A percentile compares a stretch with the other conserved stretches of the same genome.
Conservation (phyloP, 768 basidiomycete genomes). For the Lactifluus subvellereus region DNA sequence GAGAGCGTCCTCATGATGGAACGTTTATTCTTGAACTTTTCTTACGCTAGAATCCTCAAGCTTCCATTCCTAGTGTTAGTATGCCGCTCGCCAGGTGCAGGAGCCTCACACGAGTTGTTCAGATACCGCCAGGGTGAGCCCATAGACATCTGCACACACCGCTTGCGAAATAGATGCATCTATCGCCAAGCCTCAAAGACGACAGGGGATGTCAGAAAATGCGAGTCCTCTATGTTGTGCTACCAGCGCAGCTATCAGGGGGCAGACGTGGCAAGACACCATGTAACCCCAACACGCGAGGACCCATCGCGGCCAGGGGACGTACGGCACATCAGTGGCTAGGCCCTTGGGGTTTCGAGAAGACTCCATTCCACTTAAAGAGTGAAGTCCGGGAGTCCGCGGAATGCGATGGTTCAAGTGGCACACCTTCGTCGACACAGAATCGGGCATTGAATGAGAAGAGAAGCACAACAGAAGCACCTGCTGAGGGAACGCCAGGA, state of each 20-base stretch:
- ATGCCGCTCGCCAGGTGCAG: background rate
- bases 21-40: background rate
- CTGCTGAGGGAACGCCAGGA: slow-evolving; percentile 9
- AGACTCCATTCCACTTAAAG: slow-evolving; percentile 5
- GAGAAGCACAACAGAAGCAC: background rate
- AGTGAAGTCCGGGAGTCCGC: slow-evolving; percentile 17
- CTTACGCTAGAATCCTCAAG: background rate
- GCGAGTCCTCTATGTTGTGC: background rate
- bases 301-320: background rate
- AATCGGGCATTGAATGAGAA: slow-evolving; percentile 18
- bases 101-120: background rate
- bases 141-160: background rate
- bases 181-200: background rate
- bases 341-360: slow-evolving; percentile 11
- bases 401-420: slow-evolving; percentile 6
- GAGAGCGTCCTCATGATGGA: background rate
- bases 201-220: background rate
- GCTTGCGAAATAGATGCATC: background rate
- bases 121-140: background rate
- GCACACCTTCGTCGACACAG: slow-evolving; percentile 4
- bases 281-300: background rate
- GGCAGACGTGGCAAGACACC: background rate
- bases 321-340: slow-evolving; percentile 2
- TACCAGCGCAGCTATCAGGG: background rate
- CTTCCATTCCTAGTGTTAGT: slow-evolving; percentile 6